Conservation (phyloP, 257 asterid genomes). For the Fraxinus americana region DNA sequence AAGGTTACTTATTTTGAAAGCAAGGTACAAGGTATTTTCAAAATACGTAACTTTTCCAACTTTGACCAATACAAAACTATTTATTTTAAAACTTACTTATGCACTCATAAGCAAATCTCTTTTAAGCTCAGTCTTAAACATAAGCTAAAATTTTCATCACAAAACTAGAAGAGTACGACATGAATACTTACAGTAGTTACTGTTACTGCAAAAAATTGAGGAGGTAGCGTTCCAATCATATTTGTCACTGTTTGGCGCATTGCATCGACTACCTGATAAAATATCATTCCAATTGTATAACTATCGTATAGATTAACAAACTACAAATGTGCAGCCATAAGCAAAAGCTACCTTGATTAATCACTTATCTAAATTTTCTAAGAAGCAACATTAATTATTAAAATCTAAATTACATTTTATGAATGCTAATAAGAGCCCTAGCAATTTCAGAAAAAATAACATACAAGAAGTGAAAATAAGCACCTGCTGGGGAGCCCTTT, state of each 20-base stretch:
- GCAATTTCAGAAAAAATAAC: not conserved
- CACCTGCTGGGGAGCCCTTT: constrained; percentile 96
- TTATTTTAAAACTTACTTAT: not conserved
- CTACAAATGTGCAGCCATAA: not conserved
- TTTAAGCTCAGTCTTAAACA: constrained; percentile 9
- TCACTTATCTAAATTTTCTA: not conserved
- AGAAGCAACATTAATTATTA: not conserved
- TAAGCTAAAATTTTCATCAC: not conserved
- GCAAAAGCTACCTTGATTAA: not conserved
- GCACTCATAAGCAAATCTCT: not conserved
- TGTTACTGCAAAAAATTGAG: constrained; percentile 88
- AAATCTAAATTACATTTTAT: not conserved
- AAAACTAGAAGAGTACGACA: not conserved
- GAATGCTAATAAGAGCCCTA: not conserved
- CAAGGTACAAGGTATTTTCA: not conserved
- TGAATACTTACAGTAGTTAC: constrained; percentile 74
- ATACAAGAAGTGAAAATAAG: not conserved
- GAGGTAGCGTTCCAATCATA: constrained; percentile 97
- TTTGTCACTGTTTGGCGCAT: constrained; percentile 98
- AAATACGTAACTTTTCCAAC: not conserved
- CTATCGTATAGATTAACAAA: constrained; percentile 8
- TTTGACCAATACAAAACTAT: not conserved
- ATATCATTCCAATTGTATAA: not conserved
- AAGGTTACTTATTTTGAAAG: not conserved
- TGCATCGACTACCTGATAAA: constrained; percentile 84